Evolutionary conservation across 2,329 filamentous ascomycete genomes (phyloP).

Genomic region (Talaromyces rugulosus): DNA sequence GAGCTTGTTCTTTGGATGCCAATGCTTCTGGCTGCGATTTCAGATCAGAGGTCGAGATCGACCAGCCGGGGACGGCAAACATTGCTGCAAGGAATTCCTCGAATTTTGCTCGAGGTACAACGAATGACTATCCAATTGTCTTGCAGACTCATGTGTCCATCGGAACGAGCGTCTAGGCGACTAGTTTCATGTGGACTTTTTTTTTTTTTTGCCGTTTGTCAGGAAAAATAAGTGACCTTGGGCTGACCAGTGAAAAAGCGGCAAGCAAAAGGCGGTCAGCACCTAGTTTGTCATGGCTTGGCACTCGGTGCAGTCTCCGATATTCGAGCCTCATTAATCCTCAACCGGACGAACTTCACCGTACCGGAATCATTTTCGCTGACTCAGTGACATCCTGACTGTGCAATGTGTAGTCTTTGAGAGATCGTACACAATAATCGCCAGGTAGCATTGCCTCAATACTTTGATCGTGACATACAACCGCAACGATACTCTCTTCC

Average conservation of each 20-base stretch:
- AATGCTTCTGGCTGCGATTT: constrained; percentile 61
- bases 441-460: not conserved
- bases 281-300: not conserved
- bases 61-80: constrained; percentile 95
- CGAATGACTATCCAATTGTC: not conserved
- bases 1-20: constrained; percentile 50
- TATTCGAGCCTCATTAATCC: not conserved
- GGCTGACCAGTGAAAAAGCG: not conserved
- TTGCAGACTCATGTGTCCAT: not conserved
- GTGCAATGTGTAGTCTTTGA: not conserved
- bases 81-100: constrained; percentile 35
- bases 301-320: not conserved
- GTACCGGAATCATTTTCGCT: not conserved
- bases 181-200: not conserved
- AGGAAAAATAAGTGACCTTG: too few relatives aligned
- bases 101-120: not conserved
- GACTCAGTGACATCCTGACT: not conserved
- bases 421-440: not conserved
- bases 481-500: not conserved
- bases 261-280: not conserved
- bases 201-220: not conserved
- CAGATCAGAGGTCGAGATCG: constrained; percentile 66
- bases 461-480: not conserved
- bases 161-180: not conserved
- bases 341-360: not conserved